Conservation (phyloP, 768 basidiomycete species). For the Kwoniella dendrophila region DNA sequence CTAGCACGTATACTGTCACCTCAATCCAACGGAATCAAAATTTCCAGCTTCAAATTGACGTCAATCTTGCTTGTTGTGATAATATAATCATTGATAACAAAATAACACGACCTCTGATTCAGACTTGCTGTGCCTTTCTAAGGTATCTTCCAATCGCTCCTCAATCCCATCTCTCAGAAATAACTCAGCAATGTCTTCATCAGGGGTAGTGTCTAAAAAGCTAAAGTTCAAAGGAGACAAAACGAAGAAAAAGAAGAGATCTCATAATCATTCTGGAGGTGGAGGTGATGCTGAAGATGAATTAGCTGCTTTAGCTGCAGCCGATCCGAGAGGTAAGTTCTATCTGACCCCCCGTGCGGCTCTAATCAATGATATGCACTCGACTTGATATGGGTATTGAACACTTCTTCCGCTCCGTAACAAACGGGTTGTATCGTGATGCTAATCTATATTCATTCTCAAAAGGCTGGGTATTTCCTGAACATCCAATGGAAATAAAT, state of each 20-base stretch:
- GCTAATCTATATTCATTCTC: neutral
- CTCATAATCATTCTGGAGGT: slow-evolving; percentile 41
- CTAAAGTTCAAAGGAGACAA: slow-evolving; percentile 56
- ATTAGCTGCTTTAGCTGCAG: slow-evolving; percentile 43
- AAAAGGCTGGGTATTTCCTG: slow-evolving; percentile 53
- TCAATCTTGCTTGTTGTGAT: neutral
- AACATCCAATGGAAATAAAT: slow-evolving; percentile 43
- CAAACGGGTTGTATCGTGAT: no score
- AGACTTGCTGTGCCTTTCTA: no score
- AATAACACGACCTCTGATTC: no score
- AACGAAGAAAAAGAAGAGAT: slow-evolving; percentile 55
- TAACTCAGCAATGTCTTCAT: slow-evolving; percentile 15
- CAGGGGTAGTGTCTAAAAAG: slow-evolving; percentile 47
- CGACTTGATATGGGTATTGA: no score
- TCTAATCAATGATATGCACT: no score
- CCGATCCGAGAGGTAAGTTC: slow-evolving; percentile 52
- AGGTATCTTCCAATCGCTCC: no score
- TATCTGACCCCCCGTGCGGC: neutral
- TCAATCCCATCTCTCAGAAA: no score
- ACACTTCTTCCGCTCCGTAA: no score
- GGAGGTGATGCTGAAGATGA: slow-evolving; percentile 32
- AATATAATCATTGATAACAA: no score
- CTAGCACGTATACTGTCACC: no score
- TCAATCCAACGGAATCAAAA: neutral
- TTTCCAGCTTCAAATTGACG: neutral